Base-by-base conservation (phyloP, 225 moss, liverwort and hornwort genomes). In the Physcomitrellopsis africana region DNA sequence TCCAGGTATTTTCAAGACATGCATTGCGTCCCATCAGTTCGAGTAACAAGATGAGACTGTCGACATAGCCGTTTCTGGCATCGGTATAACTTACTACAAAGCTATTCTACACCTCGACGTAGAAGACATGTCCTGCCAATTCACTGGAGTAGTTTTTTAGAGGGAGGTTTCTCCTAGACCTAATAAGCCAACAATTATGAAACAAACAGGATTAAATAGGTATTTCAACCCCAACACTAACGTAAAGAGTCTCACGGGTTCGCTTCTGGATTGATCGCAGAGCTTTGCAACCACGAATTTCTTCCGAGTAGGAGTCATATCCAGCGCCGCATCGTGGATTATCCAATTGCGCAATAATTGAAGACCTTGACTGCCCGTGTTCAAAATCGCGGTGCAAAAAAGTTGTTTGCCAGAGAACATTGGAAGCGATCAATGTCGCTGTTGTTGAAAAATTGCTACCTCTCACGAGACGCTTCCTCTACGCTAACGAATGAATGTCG, bases 61-160 rank as follows among this genome's bases (percentile, higher is more conserved):
- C 11, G 51, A 13, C 17, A 1, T 5, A 17, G 51, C 7, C 7
- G 16, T 37, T 37, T 56, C 83, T 72, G 65, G 72, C 51, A 76
- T 76, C 83, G 76, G 49, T 51, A 79, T 72, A 57, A 79, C 83
- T 83, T 83, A 62, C 32, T 63, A 65, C 79, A 48, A 13, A 19
- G 20, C 66, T 71, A 54, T 70, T 79, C 78, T 20, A 74, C 72
- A 63, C 57, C 49, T 63, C 6, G 17, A 20, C 43, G 12, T 51
- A 74, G 73, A 20, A 77, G 45, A 23, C n/a, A 23, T 67, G 68
- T 72, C 83, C 79, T 76, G 58, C 72, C 83, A 79, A 83, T 79
- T 79, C 76, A 76, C 79, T 8, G 72, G 68, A 79, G 12, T 15
- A 51, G 5, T 8, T 54, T 54, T 7, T n/a, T n/a, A 6, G 53